Evolutionary conservation across 2,329 filamentous ascomycete species (phyloP).

Genomic region (Aureobasidium musti): DNA sequence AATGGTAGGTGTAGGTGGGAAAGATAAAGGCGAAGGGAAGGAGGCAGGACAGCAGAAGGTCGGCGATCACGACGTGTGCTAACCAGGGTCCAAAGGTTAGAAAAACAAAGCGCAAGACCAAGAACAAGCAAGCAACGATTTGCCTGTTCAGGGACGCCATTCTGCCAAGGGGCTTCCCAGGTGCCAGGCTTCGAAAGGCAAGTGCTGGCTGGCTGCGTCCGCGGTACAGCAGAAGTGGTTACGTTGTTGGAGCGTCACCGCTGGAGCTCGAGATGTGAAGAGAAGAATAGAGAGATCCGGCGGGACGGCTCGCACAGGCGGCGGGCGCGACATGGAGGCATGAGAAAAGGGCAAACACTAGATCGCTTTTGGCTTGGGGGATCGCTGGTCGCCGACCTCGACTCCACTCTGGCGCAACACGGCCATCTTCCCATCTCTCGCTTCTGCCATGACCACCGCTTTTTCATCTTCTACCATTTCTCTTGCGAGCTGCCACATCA

Average conservation of each 20-base stretch:
- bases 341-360: conserved; percentile 25
- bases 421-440: conserved; percentile 8
- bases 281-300: conserved; percentile 13
- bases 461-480: neutral
- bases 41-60: conserved; percentile 48
- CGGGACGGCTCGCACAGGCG: conserved; percentile 25
- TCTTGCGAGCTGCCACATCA: neutral
- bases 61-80: conserved; percentile 53
- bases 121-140: conserved; percentile 39
- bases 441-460: neutral
- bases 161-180: conserved; percentile 1
- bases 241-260: conserved; percentile 25
- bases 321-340: conserved; percentile 12
- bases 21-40: conserved; percentile 40
- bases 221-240: conserved; percentile 22
- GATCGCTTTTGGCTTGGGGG: conserved; percentile 6
- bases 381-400: conserved; percentile 22
- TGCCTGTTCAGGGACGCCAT: conserved; percentile 17
- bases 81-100: conserved; percentile 53
- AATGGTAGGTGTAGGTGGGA: conserved; percentile 56
- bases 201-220: conserved; percentile 6
- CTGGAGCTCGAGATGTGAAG: conserved; percentile 13
- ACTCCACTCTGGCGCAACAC: conserved; percentile 27
- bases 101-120: conserved; percentile 43
- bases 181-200: neutral